Conservation (phyloP, 352 stramenopile genomes). For the Phytophthora pinifolia region DNA sequence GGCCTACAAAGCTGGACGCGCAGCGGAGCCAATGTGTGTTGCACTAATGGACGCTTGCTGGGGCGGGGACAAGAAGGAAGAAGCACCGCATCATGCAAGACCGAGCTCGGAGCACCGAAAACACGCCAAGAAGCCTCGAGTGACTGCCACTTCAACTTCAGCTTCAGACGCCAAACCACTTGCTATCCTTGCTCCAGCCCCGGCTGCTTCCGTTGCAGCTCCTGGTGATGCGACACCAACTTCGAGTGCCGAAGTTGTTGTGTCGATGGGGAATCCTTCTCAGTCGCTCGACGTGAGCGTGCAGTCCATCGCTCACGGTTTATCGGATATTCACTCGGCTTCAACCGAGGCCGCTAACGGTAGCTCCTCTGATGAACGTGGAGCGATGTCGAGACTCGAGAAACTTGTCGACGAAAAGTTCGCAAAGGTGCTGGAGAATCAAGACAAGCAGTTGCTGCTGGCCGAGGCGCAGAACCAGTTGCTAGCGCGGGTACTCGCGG, state of each 20-base stretch:
- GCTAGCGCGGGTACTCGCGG: slow-evolving; percentile 7
- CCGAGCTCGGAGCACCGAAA: slow-evolving; percentile 4
- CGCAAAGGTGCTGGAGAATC: slow-evolving; percentile 13
- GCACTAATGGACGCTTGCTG: slow-evolving; percentile 21
- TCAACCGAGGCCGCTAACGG: slow-evolving; percentile 3
- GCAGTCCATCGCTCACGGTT: slow-evolving; percentile 2
- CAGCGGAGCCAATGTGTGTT: slow-evolving; percentile 13
- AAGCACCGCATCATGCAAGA: slow-evolving; percentile 6
- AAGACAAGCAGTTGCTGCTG: slow-evolving; percentile 19
- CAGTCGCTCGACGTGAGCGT: slow-evolving; percentile 1
- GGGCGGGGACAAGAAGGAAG: slow-evolving; percentile 4
- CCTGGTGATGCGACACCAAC: not conserved
- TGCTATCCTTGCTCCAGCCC: slow-evolving; percentile 4
- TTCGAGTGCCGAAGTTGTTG: not conserved
- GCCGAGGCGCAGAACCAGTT: slow-evolving; percentile 20
- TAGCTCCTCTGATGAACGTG: not conserved
- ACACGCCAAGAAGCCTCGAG: slow-evolving; percentile 7
- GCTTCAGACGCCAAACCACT: not conserved
- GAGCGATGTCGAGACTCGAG: slow-evolving; percentile 8
- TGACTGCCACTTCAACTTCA: not conserved
- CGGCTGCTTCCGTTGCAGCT: not conserved
- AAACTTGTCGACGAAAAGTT: slow-evolving; percentile 22
- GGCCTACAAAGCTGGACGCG: slow-evolving; percentile 15
- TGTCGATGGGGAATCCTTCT: not conserved
- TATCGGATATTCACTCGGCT: slow-evolving; percentile 11